phyloP scores from a whole-genome alignment of 2,329 filamentous ascomycete genomes.

The Arthrobotrys conoides region DNA sequence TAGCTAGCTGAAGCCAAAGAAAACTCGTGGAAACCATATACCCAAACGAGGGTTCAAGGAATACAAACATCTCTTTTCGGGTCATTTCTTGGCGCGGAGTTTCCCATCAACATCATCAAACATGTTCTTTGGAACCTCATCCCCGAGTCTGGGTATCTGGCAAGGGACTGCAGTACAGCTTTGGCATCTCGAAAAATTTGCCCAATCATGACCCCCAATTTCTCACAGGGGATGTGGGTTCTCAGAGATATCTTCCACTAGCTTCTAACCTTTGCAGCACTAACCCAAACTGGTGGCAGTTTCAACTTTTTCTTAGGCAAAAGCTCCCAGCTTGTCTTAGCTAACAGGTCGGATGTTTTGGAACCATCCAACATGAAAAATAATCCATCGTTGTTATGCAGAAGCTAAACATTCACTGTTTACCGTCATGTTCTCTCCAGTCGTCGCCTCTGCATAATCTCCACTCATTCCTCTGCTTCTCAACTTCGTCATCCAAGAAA shows the following conservation, averaged over 20 bases:
- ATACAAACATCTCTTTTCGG: constrained; percentile 13
- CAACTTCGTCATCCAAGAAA: constrained; percentile 14
- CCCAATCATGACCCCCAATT: constrained; percentile 52
- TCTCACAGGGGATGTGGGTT: constrained; percentile 38
- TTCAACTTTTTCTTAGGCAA: constrained; percentile 43
- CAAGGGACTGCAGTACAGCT: constrained; percentile 47
- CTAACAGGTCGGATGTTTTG: constrained; percentile 55
- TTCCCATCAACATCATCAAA: constrained; percentile 12
- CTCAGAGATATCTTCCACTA: constrained; percentile 46
- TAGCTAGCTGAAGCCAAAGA: background rate
- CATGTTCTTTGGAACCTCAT: constrained; percentile 20
- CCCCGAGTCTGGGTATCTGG: constrained; percentile 35
- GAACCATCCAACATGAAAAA: constrained; percentile 37
- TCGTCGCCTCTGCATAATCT: constrained; percentile 17
- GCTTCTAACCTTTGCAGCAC: constrained; percentile 44
- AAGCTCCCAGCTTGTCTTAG: constrained; percentile 54
- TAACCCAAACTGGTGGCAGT: constrained; percentile 46
- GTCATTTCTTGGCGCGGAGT: constrained; percentile 17
- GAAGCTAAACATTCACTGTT: constrained; percentile 28
- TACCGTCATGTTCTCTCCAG: constrained; percentile 26
- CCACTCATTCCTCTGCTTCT: constrained; percentile 31
- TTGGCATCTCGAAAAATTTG: constrained; percentile 36
- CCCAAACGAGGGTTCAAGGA: background rate
- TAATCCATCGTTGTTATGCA: constrained; percentile 46
- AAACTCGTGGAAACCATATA: background rate